A percentile compares a stretch with the other conserved stretches of the same genome.
Evolutionary conservation across 106 monocot species (phyloP).

Genomic region (Phalaenopsis aphrodite): DNA sequence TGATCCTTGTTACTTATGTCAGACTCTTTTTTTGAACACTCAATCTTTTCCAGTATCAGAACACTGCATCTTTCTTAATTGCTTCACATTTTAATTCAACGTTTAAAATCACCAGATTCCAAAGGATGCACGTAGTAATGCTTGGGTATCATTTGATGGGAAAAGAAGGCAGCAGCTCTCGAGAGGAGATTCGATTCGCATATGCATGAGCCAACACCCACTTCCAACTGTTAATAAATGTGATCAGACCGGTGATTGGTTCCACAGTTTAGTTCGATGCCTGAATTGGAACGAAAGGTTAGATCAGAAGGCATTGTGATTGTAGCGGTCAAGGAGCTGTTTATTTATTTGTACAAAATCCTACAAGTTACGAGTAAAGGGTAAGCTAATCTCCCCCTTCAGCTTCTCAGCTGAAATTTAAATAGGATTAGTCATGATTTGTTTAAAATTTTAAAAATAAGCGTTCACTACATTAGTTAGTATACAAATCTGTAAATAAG

Average conservation of each 20-base stretch:
- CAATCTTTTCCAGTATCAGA: too few species aligned
- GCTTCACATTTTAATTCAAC: not conserved
- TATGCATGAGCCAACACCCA: constrained; percentile 91
- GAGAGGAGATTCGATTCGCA: constrained; percentile 77
- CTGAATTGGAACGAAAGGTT: constrained; percentile 95
- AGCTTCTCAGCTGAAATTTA: too few species aligned
- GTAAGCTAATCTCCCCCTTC: too few species aligned
- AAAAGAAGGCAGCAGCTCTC: constrained; percentile 97
- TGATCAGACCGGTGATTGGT: constrained; percentile 98
- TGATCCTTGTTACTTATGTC: not conserved
- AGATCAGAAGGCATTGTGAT: constrained; percentile 87
- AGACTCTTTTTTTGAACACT: not conserved
- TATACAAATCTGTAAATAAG: too few species aligned
- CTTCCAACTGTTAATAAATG: constrained; percentile 97
- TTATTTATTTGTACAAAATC: too few species aligned
- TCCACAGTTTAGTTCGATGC: constrained; percentile 87
- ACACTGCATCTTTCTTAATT: not conserved
- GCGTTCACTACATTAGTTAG: too few species aligned
- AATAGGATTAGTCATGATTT: too few species aligned
- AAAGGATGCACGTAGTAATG: constrained; percentile 71
- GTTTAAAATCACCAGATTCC: constrained; percentile 59
- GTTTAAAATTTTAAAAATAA: too few species aligned
- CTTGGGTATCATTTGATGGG: constrained; percentile 99
- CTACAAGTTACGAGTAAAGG: too few species aligned
- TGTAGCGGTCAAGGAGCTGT: too few species aligned